Percentiles rank a stretch among this genome's conserved stretches.
phyloP scores from a whole-genome alignment of 495 filamentous ascomycete genomes.

The Annulohypoxylon maeteangense region DNA sequence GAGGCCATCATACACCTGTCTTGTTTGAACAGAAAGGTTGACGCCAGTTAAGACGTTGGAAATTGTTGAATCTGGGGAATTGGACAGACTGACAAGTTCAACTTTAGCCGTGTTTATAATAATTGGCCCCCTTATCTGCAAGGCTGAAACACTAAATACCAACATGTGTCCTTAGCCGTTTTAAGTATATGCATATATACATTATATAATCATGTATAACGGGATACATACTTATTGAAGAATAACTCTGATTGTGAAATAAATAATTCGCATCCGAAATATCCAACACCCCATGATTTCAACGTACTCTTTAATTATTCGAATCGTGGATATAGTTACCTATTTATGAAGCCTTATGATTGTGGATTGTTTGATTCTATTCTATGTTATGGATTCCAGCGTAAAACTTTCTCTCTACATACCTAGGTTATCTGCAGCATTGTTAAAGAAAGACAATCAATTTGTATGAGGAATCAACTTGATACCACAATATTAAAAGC shows the following conservation, averaged over 20 bases:
- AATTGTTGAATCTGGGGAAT: slow-evolving; percentile 19
- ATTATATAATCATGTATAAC: not conserved
- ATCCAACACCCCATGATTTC: not conserved
- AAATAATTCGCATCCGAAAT: not conserved
- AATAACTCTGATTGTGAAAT: not conserved
- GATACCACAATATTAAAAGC: no score
- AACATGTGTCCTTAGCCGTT: slow-evolving; percentile 12
- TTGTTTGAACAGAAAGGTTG: not conserved
- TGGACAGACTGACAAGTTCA: slow-evolving; percentile 26
- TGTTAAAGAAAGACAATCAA: no score
- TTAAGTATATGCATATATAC: not conserved
- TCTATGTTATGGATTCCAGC: no score
- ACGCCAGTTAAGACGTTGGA: slow-evolving; percentile 10
- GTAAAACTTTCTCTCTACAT: no score
- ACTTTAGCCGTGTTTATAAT: slow-evolving; percentile 41
- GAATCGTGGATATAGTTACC: no score
- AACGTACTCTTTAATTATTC: no score
- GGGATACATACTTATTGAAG: not conserved
- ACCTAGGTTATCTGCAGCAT: no score
- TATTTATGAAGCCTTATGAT: no score
- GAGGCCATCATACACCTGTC: slow-evolving; percentile 38
- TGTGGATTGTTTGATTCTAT: no score
- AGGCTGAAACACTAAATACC: slow-evolving; percentile 42
- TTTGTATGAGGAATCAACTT: no score
- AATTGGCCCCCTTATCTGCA: slow-evolving; percentile 21